phyloP scores from a whole-genome alignment of 257 asterid species.

The Solanum megistacrolobum region DNA sequence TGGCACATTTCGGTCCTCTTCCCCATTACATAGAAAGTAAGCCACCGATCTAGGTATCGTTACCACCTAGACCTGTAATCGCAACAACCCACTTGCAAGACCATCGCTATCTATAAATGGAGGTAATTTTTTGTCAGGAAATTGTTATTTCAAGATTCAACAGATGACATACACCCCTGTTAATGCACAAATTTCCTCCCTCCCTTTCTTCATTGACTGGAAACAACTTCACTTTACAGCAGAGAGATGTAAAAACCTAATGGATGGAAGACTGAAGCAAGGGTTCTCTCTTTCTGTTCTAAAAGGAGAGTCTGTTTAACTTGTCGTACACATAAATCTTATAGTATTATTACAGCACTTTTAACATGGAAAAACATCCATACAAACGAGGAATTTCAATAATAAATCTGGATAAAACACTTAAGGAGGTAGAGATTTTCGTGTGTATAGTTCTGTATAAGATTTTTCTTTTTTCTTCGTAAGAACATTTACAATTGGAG shows the following conservation, averaged over 20 bases:
- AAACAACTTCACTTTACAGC: background rate
- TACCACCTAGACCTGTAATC: background rate
- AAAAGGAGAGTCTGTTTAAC: background rate
- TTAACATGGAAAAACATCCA: background rate
- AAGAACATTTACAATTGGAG: conserved; percentile 6
- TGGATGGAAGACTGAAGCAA: background rate
- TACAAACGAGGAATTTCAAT: background rate
- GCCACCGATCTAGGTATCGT: background rate
- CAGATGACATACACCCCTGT: background rate
- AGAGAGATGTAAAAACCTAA: background rate
- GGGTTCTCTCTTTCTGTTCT: background rate
- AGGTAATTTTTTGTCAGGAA: background rate
- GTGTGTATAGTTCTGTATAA: background rate
- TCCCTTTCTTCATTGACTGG: background rate
- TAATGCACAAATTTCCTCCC: background rate
- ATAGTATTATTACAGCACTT: background rate
- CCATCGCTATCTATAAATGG: background rate
- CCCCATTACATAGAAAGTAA: background rate
- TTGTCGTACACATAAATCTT: background rate
- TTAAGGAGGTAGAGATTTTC: background rate
- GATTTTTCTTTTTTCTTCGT: background rate
- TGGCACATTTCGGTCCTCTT: background rate
- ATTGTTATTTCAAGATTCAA: background rate
- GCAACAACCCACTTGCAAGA: background rate
- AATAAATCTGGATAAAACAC: background rate